Percentiles rank a stretch among this genome's conserved stretches.
Evolutionary conservation across 164 flowering plant species (phyloP).

Genomic region (Nymphaea thermarum): DNA sequence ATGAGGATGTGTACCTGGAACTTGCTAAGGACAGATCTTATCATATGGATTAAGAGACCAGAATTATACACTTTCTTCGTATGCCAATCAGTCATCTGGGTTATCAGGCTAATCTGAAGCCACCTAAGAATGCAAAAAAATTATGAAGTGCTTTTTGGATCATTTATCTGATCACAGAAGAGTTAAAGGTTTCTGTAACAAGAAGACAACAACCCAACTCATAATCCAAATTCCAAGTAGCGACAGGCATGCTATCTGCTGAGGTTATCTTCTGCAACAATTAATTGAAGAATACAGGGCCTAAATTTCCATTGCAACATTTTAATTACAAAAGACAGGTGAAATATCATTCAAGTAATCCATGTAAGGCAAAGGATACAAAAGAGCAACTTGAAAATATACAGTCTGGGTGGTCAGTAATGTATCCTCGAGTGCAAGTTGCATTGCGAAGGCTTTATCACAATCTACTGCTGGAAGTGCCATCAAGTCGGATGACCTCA

Average conservation of each 20-base stretch:
- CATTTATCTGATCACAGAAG: background rate
- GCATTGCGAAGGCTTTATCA: slow-evolving; percentile 96
- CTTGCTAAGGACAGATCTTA: slow-evolving; percentile 29
- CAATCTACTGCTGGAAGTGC: slow-evolving; percentile 99
- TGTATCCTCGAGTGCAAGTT: slow-evolving; percentile 83
- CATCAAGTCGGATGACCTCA: slow-evolving; percentile 77
- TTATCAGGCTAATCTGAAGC: background rate
- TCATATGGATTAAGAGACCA: background rate
- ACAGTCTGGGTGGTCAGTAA: slow-evolving; percentile 70
- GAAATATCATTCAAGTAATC: background rate
- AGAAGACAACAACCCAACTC: no score
- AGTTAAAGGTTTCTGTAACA: no score
- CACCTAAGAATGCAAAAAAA: background rate
- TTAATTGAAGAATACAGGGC: no score
- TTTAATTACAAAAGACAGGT: background rate
- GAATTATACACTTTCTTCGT: background rate
- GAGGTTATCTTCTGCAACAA: no score
- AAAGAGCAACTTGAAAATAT: slow-evolving; percentile 91
- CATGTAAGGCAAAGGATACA: slow-evolving; percentile 65
- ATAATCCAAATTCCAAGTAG: no score
- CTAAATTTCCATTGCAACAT: no score
- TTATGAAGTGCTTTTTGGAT: background rate
- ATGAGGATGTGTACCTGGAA: slow-evolving; percentile 89
- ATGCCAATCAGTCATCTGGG: no score
- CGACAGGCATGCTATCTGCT: no score